These are phyloP conservation scores for Ganoderma sinense DNA, from an alignment of 1,284 basidiomycete species.

Conservation along the genomic window DNA sequence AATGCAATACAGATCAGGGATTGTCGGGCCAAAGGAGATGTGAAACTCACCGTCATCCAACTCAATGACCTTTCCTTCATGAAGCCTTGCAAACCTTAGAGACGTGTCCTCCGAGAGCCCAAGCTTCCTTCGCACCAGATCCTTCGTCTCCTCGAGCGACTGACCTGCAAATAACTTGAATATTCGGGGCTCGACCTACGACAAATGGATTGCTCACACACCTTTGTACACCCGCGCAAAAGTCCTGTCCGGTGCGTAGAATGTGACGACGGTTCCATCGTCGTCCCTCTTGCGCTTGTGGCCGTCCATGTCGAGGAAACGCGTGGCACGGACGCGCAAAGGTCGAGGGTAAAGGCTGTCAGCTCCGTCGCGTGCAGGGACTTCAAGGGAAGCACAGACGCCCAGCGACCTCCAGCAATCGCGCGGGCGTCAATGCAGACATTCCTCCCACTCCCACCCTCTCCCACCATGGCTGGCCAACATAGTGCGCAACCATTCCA, in stretches of 20 bases:
- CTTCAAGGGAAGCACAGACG: slow-evolving; percentile 19
- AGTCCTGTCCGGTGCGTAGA: slow-evolving; percentile 36
- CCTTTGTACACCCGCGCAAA: slow-evolving; percentile 42
- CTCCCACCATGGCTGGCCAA: slow-evolving; percentile 46
- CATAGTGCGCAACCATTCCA: slow-evolving; percentile 33
- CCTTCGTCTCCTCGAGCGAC: slow-evolving; percentile 62
- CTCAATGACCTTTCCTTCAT: slow-evolving; percentile 61
- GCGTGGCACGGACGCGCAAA: slow-evolving; percentile 14
- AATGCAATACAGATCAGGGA: slow-evolving; percentile 1
- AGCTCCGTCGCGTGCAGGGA: slow-evolving; percentile 17
- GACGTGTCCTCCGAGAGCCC: slow-evolving; percentile 48
- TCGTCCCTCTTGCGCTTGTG: slow-evolving; percentile 55
- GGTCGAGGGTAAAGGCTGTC: slow-evolving; percentile 5
- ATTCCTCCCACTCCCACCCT: slow-evolving; percentile 27
- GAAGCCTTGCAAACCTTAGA: slow-evolving; percentile 63
- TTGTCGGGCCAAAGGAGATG: slow-evolving; percentile 2
- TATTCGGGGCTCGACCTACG: not conserved
- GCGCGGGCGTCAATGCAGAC: slow-evolving; percentile 23
- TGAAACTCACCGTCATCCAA: slow-evolving; percentile 71
- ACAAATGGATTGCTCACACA: slow-evolving; percentile 19
- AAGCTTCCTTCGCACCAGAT: slow-evolving; percentile 67
- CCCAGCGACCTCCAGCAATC: slow-evolving; percentile 20
- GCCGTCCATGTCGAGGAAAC: slow-evolving; percentile 43
- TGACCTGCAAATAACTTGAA: slow-evolving; percentile 50
- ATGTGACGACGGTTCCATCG: slow-evolving; percentile 37